Evolutionary conservation across 305 asterid species (phyloP).

Genomic region (Fraxinus velutina): DNA sequence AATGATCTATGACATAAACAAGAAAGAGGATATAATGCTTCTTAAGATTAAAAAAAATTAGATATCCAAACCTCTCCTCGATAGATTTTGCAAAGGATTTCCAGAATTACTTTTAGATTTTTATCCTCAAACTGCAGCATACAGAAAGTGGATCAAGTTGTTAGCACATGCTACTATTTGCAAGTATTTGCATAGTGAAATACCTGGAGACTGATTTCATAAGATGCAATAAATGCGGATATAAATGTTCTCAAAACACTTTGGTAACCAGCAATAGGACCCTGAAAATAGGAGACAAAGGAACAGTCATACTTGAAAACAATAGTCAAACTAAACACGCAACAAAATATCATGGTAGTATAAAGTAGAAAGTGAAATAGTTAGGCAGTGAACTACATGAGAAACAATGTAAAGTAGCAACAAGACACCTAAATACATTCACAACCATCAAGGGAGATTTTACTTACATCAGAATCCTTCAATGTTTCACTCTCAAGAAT

Average conservation of each 20-base stretch:
- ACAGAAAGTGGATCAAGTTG: constrained; percentile 26
- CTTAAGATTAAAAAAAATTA: constrained; percentile 16
- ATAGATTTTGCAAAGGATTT: constrained; percentile 76
- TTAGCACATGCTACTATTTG: constrained; percentile 21
- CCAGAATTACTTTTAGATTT: constrained; percentile 69
- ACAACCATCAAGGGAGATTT: constrained; percentile 1
- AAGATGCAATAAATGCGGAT: constrained; percentile 86
- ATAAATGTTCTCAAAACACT: constrained; percentile 82
- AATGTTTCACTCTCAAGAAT: constrained; percentile 69
- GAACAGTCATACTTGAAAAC: constrained; percentile 1
- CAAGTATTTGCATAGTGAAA: constrained; percentile 10
- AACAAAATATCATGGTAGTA: constrained; percentile 6
- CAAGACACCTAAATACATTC: constrained; percentile 7
- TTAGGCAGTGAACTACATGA: not conserved
- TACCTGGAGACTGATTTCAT: constrained; percentile 91
- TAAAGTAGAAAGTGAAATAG: not conserved
- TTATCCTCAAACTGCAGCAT: constrained; percentile 67
- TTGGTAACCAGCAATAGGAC: constrained; percentile 69
- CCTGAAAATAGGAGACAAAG: constrained; percentile 37
- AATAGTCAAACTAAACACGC: constrained; percentile 1
- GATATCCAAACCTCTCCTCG: constrained; percentile 76
- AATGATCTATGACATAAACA: constrained; percentile 17
- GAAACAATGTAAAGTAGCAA: constrained; percentile 5
- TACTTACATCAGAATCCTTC: constrained; percentile 77
- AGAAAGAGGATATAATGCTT: constrained; percentile 4